phyloP scores from a whole-genome alignment of 345 rosid species.

The Camelina neglecta region DNA sequence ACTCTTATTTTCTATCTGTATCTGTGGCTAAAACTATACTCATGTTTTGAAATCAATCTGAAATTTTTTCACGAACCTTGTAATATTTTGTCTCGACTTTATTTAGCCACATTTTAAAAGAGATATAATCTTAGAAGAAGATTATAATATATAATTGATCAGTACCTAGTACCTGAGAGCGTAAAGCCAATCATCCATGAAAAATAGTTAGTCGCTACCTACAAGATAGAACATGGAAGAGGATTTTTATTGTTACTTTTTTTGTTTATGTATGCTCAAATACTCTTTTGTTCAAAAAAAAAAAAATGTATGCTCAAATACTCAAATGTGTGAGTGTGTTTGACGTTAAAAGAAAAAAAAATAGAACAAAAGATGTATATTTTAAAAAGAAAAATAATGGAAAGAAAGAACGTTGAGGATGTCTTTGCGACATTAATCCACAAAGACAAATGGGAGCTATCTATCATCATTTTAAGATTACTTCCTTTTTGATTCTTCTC shows the following conservation, averaged over 20 bases:
- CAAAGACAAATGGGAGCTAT: no score
- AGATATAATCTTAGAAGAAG: neutral
- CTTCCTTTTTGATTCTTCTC: no score
- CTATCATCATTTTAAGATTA: no score
- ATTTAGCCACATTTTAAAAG: neutral
- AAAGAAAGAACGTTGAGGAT: constrained; percentile 11
- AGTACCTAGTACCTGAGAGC: neutral
- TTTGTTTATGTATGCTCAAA: neutral
- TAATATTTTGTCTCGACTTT: neutral
- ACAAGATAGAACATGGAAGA: neutral
- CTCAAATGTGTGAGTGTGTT: neutral
- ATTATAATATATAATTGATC: neutral
- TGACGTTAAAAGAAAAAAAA: neutral
- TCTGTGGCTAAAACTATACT: neutral
- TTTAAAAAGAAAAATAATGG: neutral
- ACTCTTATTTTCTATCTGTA: constrained; percentile 17
- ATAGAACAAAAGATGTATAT: neutral
- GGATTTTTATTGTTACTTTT: neutral
- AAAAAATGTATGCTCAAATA: neutral
- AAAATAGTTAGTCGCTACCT: neutral
- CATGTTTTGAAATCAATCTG: constrained; percentile 1
- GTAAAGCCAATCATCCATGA: neutral
- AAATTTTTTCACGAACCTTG: constrained; percentile 5
- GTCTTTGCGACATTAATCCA: constrained; percentile 13
- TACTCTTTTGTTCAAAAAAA: no score